phyloP scores from a whole-genome alignment of 2,329 filamentous ascomycete genomes.

The Trichoderma polysporum region DNA sequence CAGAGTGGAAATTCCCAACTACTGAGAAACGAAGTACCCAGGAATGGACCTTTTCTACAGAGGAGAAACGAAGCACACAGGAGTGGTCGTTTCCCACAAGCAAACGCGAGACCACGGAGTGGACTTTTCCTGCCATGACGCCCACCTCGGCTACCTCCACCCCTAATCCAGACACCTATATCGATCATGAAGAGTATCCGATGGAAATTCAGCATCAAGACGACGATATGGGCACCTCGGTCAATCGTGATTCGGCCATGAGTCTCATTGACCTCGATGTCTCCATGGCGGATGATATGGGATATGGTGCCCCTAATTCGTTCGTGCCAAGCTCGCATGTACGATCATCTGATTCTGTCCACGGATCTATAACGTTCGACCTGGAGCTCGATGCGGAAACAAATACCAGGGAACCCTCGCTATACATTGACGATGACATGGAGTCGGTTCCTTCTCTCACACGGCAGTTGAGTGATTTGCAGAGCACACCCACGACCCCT shows the following conservation, averaged over 20 bases:
- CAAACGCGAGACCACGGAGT: constrained; percentile 16
- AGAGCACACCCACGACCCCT: constrained; percentile 20
- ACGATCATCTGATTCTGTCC: constrained; percentile 21
- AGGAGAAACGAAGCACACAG: constrained; percentile 7
- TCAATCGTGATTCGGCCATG: constrained; percentile 36
- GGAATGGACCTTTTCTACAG: constrained; percentile 51
- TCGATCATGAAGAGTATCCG: constrained; percentile 3
- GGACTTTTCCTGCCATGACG: constrained; percentile 36
- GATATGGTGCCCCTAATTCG: constrained; percentile 29
- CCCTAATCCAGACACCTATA: constrained; percentile 3
- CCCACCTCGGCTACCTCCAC: constrained; percentile 27
- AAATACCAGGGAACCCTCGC: constrained; percentile 13
- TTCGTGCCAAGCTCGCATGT: constrained; percentile 34
- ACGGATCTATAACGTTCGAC: constrained; percentile 21
- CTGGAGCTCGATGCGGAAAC: constrained; percentile 22
- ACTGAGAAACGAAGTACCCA: constrained; percentile 30
- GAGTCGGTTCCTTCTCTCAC: constrained; percentile 15
- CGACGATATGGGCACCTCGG: not conserved
- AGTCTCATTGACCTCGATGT: constrained; percentile 22
- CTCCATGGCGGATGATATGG: constrained; percentile 21
- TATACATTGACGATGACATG: constrained; percentile 20
- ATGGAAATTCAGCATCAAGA: not conserved
- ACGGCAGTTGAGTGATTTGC: constrained; percentile 9
- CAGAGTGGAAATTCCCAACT: constrained; percentile 42
- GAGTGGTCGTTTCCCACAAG: constrained; percentile 15